Percentiles rank a stretch among this genome's conserved stretches.
Conservation (phyloP, 108 stramenopile genomes). For the Nitzschia sp. region DNA sequence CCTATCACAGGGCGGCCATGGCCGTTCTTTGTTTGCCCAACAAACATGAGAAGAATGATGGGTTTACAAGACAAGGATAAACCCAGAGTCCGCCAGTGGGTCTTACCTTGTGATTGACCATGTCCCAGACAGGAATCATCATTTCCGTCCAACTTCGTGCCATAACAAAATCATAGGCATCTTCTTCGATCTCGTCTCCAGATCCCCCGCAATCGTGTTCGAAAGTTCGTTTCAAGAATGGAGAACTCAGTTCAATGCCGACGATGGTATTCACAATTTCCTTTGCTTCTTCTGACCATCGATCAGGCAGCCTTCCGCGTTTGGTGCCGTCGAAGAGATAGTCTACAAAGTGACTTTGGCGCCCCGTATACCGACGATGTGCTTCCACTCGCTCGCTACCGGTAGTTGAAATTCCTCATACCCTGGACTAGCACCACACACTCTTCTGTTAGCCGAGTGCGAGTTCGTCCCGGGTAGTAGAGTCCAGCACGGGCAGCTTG, state of each 20-base stretch:
- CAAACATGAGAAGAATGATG: too few species aligned
- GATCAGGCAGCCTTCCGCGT: conserved; percentile 14
- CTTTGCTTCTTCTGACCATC: conserved; percentile 47
- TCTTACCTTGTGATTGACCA: conserved; percentile 55
- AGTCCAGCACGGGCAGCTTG: too few species aligned
- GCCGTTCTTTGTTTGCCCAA: too few species aligned
- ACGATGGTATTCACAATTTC: conserved; percentile 31
- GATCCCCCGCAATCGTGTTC: conserved; percentile 54
- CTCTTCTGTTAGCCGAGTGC: too few species aligned
- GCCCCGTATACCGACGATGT: too few species aligned
- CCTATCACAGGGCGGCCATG: conserved; percentile 6
- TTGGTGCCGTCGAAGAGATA: conserved; percentile 45
- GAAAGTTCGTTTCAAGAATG: conserved; percentile 28
- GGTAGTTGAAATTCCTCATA: too few species aligned
- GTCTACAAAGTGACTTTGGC: too few species aligned
- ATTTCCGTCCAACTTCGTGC: conserved; percentile 58
- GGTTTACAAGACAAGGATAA: too few species aligned
- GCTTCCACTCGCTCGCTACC: too few species aligned
- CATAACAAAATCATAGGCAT: conserved; percentile 55
- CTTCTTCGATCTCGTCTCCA: conserved; percentile 39
- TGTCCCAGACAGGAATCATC: conserved; percentile 70
- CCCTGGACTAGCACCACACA: too few species aligned
- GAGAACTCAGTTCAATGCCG: conserved; percentile 1
- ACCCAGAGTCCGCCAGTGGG: too few species aligned
- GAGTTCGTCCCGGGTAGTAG: too few species aligned